phyloP scores from a whole-genome alignment of 139 green algal genomes.

The Picochlorum sp. region DNA sequence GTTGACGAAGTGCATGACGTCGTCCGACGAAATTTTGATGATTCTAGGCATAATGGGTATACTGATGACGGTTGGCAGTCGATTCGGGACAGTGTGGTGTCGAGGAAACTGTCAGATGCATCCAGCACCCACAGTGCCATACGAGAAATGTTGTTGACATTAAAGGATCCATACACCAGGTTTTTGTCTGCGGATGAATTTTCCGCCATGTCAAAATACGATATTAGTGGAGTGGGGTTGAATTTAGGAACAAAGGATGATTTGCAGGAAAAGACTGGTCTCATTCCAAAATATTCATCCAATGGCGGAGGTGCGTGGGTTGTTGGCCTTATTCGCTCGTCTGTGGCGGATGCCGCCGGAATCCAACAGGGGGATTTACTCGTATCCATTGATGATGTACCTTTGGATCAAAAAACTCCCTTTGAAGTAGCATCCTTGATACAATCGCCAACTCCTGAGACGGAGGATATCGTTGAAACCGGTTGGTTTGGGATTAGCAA shows the following conservation, averaged over 20 bases:
- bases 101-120: slow-evolving; percentile 12
- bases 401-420: slow-evolving; percentile 35
- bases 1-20: slow-evolving; percentile 63
- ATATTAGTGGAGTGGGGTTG: slow-evolving; percentile 88
- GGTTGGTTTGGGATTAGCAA: slow-evolving; percentile 1
- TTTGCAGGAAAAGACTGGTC: slow-evolving; percentile 55
- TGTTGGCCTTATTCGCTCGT: slow-evolving; percentile 74
- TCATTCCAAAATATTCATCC: neutral
- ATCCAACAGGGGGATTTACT: slow-evolving; percentile 79
- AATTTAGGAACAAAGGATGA: slow-evolving; percentile 83
- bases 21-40: slow-evolving; percentile 71
- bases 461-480: neutral
- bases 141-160: slow-evolving; percentile 23
- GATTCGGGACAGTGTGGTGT: slow-evolving; percentile 20
- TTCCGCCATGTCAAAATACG: slow-evolving; percentile 81
- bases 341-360: slow-evolving; percentile 57
- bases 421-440: slow-evolving; percentile 55
- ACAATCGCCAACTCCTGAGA: neutral
- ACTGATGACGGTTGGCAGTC: slow-evolving; percentile 36
- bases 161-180: slow-evolving; percentile 84
- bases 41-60: slow-evolving; percentile 47
- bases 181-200: slow-evolving; percentile 81
- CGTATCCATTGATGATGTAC: slow-evolving; percentile 52
- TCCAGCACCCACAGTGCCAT: slow-evolving; percentile 21
- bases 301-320: slow-evolving; percentile 50